Conservation (phyloP, 306 rosid species). For the Quercus variabilis region DNA sequence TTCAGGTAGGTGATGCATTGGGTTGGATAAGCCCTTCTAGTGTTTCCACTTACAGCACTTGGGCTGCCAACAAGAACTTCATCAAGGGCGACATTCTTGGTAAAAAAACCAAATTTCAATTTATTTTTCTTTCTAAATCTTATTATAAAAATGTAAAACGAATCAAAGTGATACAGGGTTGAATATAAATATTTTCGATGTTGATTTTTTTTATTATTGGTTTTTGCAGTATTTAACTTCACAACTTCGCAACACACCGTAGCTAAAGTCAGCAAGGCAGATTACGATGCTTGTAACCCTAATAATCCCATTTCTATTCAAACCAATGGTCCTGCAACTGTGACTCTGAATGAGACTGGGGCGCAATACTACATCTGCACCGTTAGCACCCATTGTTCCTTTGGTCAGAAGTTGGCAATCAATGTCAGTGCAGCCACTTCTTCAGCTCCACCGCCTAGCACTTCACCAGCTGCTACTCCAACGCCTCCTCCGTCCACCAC, state of each 20-base stretch:
- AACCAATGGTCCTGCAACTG: conserved; percentile 31
- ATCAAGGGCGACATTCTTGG: conserved; percentile 53
- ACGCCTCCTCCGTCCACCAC: neutral
- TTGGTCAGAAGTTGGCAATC: conserved; percentile 55
- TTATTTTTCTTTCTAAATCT: neutral
- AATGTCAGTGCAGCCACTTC: conserved; percentile 42
- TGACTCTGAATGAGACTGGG: conserved; percentile 39
- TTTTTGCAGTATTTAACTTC: conserved; percentile 50
- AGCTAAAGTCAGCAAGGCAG: conserved; percentile 50
- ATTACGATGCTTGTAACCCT: conserved; percentile 39
- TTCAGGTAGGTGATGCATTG: conserved; percentile 50
- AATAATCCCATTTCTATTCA: neutral
- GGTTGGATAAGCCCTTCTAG: conserved; percentile 55
- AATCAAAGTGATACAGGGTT: neutral
- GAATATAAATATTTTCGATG: neutral
- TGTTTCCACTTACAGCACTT: conserved; percentile 36
- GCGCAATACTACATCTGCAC: conserved; percentile 56
- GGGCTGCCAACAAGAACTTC: conserved; percentile 64
- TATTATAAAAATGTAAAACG: neutral
- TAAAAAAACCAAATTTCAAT: neutral
- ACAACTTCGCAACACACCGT: conserved; percentile 36
- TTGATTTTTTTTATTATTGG: neutral
- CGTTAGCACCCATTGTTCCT: conserved; percentile 31
- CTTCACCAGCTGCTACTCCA: conserved; percentile 11
- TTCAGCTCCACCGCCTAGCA: conserved; percentile 45